These are phyloP conservation scores for Alternaria panax DNA, from an alignment of 2,329 filamentous ascomycete species.

Conservation along the genomic window DNA sequence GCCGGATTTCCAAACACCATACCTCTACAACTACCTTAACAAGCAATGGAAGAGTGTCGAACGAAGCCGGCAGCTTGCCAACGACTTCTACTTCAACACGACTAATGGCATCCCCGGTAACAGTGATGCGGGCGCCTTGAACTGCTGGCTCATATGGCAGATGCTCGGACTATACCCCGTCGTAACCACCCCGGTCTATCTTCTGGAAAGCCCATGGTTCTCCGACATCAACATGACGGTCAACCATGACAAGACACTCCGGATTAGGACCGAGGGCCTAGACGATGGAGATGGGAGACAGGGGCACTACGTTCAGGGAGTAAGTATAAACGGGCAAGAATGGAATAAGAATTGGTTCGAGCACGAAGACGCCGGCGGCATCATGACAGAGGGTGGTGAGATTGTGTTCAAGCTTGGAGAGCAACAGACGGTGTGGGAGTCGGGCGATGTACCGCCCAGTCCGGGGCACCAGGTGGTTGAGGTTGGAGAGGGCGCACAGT, in stretches of 20 bases:
- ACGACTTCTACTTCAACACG: constrained; percentile 52
- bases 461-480: constrained; percentile 43
- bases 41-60: constrained; percentile 49
- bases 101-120: constrained; percentile 56
- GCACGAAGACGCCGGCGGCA: constrained; percentile 55
- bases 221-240: constrained; percentile 48
- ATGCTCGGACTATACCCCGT: constrained; percentile 60
- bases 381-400: constrained; percentile 46
- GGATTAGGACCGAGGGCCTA: constrained; percentile 55
- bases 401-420: constrained; percentile 42
- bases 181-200: constrained; percentile 57
- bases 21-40: constrained; percentile 54
- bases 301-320: constrained; percentile 61
- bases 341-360: constrained; percentile 65
- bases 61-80: constrained; percentile 44
- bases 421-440: constrained; percentile 42
- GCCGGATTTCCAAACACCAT: constrained; percentile 51
- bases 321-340: constrained; percentile 60
- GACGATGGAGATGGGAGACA: constrained; percentile 53
- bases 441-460: constrained; percentile 43
- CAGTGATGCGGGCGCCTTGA: constrained; percentile 57
- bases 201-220: constrained; percentile 58
- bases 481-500: constrained; percentile 10
- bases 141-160: constrained; percentile 61
- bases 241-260: constrained; percentile 50